Percentiles rank a stretch among this genome's conserved stretches.
These are phyloP conservation scores for Apophysomyces elegans DNA, from an alignment of 371 early-diverging fungal species.

Conservation along the genomic window DNA sequence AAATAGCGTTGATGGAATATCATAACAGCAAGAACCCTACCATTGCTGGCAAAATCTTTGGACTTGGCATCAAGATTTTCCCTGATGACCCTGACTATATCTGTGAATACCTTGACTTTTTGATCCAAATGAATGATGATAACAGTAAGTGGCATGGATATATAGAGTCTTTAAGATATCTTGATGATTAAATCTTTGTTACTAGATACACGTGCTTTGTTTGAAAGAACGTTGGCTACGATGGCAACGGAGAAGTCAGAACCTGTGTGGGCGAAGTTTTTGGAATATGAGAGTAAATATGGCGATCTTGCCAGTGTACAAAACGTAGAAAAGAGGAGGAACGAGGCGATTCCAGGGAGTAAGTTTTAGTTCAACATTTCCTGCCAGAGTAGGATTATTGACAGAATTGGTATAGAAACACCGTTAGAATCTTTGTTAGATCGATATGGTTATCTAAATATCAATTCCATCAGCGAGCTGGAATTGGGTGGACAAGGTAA, in stretches of 20 bases:
- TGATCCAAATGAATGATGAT: constrained; percentile 89
- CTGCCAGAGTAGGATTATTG: neutral
- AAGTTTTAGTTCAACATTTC: constrained; percentile 14
- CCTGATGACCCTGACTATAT: constrained; percentile 76
- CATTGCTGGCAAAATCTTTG: constrained; percentile 92
- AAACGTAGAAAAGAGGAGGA: constrained; percentile 77
- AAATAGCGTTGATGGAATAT: constrained; percentile 89
- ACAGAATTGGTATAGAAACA: constrained; percentile 26
- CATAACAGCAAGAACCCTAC: constrained; percentile 83
- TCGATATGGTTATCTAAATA: constrained; percentile 69
- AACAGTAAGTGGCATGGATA: constrained; percentile 62
- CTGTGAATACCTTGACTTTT: constrained; percentile 81
- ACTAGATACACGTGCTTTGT: constrained; percentile 81
- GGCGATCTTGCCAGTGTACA: constrained; percentile 80
- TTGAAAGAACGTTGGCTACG: constrained; percentile 80
- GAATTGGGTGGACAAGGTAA: constrained; percentile 59
- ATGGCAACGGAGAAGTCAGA: constrained; percentile 75
- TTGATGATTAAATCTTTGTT: neutral
- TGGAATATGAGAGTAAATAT: constrained; percentile 86
- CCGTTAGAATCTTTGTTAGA: constrained; percentile 60
- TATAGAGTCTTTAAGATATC: neutral
- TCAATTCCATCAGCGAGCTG: constrained; percentile 58
- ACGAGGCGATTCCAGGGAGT: constrained; percentile 71
- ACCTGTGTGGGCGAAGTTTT: constrained; percentile 80
- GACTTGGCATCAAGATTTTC: constrained; percentile 83